Conservation (phyloP, 768 basidiomycete species). For the Mycena olivaceomarginata region DNA sequence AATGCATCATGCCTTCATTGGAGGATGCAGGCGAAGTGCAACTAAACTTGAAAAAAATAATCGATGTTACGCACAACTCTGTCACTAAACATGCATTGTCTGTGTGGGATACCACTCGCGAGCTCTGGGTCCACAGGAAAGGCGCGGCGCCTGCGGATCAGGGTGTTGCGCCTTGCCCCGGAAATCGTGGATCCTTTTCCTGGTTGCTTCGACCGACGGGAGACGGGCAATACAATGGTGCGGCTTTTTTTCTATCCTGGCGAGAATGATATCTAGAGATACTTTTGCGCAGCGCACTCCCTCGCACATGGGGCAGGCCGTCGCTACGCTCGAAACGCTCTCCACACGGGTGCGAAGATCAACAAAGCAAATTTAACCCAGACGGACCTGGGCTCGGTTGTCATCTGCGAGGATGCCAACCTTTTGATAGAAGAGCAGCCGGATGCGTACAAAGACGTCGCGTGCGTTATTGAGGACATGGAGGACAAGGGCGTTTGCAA, state of each 20-base stretch:
- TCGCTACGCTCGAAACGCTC: conserved; percentile 54
- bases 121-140: conserved; percentile 62
- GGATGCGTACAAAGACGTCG: conserved; percentile 61
- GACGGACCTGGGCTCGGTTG: conserved; percentile 58
- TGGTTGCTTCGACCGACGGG: conserved; percentile 58
- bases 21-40: conserved; percentile 13
- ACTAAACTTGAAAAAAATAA: conserved; percentile 46
- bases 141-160: conserved; percentile 60
- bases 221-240: conserved; percentile 59
- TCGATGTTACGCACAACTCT: conserved; percentile 63
- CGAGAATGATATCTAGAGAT: not conserved
- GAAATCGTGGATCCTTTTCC: conserved; percentile 61
- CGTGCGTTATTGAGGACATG: conserved; percentile 60
- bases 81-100: conserved; percentile 50
- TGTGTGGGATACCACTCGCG: conserved; percentile 41
- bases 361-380: conserved; percentile 53
- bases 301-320: conserved; percentile 63
- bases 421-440: conserved; percentile 62
- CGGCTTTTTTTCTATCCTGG: conserved; percentile 1
- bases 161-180: conserved; percentile 60
- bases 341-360: conserved; percentile 55
- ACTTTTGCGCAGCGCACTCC: conserved; percentile 51
- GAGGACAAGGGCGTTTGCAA: conserved; percentile 51
- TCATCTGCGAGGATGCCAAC: conserved; percentile 58
- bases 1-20: conserved; percentile 51